These are phyloP conservation scores for Acacia pycnantha DNA, from an alignment of 331 rosid species.

Conservation along the genomic window DNA sequence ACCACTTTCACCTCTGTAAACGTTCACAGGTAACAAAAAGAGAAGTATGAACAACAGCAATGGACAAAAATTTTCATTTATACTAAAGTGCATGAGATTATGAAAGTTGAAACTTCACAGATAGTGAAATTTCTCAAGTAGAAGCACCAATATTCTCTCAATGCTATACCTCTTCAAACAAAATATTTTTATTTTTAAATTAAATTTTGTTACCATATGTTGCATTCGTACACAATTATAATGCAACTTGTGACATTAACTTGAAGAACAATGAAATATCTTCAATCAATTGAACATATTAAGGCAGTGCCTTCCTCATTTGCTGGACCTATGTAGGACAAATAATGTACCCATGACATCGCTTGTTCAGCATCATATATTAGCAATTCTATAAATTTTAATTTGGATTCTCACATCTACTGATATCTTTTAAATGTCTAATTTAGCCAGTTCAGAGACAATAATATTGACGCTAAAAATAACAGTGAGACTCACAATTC, in stretches of 20 bases:
- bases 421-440: background rate
- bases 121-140: background rate
- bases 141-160: background rate
- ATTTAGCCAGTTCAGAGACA: background rate
- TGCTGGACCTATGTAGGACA: background rate
- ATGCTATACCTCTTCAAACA: background rate
- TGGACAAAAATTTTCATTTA: background rate
- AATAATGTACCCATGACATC: background rate
- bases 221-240: background rate
- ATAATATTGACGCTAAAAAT: background rate
- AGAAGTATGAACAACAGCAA: background rate
- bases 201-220: background rate
- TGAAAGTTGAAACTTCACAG: background rate
- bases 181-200: background rate
- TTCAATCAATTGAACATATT: background rate
- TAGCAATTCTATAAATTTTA: background rate
- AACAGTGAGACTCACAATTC: background rate
- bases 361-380: background rate
- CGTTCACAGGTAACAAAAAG: constrained; percentile 22
- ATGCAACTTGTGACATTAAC: background rate
- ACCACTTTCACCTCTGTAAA: constrained; percentile 87
- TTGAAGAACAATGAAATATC: background rate
- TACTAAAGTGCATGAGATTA: constrained; percentile 1
- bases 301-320: background rate
- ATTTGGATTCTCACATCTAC: background rate